Conservation (phyloP, 108 stramenopile genomes). For the Nitzschia inconspicua region DNA sequence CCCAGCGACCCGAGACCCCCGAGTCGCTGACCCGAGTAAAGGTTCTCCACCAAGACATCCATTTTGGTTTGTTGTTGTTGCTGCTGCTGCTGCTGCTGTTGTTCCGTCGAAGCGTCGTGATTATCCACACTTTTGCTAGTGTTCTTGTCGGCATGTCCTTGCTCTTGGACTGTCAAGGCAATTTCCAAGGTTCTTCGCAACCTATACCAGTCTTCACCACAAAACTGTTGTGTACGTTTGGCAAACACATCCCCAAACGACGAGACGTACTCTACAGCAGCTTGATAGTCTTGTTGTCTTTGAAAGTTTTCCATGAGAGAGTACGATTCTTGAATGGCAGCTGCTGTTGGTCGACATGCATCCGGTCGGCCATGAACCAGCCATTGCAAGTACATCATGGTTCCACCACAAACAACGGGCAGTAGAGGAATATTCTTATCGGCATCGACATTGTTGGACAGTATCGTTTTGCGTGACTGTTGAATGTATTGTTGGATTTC, state of each 20-base stretch:
- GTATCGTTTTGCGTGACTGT: conserved; percentile 8
- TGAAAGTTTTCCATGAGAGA: conserved; percentile 36
- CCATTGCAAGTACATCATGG: conserved; percentile 97
- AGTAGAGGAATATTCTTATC: conserved; percentile 27
- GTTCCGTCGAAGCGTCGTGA: background rate
- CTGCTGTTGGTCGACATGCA: conserved; percentile 71
- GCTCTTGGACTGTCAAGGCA: conserved; percentile 53
- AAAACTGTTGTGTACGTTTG: conserved; percentile 54
- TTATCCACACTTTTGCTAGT: background rate
- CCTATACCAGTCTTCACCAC: conserved; percentile 91
- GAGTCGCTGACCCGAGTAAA: conserved; percentile 74
- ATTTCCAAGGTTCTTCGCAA: conserved; percentile 87
- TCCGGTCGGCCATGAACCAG: conserved; percentile 93
- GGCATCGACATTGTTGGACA: background rate
- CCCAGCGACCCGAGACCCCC: conserved; percentile 50
- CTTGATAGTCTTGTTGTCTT: conserved; percentile 70
- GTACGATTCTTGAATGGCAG: conserved; percentile 49
- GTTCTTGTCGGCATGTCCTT: conserved; percentile 7
- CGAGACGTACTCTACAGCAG: conserved; percentile 56
- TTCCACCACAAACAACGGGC: conserved; percentile 86
- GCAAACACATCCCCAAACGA: conserved; percentile 53
- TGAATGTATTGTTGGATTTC: conserved; percentile 10
- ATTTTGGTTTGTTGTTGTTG: conserved; percentile 1
- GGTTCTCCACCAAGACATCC: conserved; percentile 36
- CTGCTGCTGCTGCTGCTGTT: background rate